Percentiles rank a stretch among this genome's conserved stretches.
Evolutionary conservation across 371 early-diverging fungal genomes (phyloP).

Genomic region (Mucor racemosus): DNA sequence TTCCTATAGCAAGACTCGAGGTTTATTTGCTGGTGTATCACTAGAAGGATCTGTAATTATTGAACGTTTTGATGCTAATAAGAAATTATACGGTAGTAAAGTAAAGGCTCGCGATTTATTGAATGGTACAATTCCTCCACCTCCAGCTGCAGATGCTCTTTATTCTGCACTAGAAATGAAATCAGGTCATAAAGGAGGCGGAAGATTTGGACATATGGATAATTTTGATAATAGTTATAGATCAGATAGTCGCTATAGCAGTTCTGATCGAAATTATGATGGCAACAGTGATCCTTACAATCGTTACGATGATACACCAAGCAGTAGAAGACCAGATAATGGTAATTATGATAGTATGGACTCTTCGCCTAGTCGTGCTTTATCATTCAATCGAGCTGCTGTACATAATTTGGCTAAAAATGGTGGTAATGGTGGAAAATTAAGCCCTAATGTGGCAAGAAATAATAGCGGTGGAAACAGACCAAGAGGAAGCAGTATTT

Average conservation of each 20-base stretch:
- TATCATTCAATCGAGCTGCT: conserved; percentile 36
- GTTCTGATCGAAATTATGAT: conserved; percentile 6
- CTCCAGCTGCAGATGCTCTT: conserved; percentile 77
- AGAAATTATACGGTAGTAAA: conserved; percentile 75
- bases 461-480: not conserved
- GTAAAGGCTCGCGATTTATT: conserved; percentile 80
- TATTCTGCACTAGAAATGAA: conserved; percentile 64
- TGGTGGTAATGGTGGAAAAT: not conserved
- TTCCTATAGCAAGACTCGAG: conserved; percentile 78
- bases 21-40: conserved; percentile 84
- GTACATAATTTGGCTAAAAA: conserved; percentile 31
- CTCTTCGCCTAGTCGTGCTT: conserved; percentile 2
- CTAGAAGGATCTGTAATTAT: conserved; percentile 90
- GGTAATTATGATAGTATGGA: not conserved
- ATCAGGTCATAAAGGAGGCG: not conserved
- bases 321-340: not conserved
- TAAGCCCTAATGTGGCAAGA: not conserved
- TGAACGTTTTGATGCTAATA: conserved; percentile 89
- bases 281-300: conserved; percentile 3
- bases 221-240: not conserved
- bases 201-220: conserved; percentile 10
- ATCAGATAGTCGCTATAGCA: not conserved
- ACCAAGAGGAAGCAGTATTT: not conserved
- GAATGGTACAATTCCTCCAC: conserved; percentile 71
- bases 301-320: not conserved